Conservation (phyloP, 2,329 filamentous ascomycete species). For the Periconia sp. region DNA sequence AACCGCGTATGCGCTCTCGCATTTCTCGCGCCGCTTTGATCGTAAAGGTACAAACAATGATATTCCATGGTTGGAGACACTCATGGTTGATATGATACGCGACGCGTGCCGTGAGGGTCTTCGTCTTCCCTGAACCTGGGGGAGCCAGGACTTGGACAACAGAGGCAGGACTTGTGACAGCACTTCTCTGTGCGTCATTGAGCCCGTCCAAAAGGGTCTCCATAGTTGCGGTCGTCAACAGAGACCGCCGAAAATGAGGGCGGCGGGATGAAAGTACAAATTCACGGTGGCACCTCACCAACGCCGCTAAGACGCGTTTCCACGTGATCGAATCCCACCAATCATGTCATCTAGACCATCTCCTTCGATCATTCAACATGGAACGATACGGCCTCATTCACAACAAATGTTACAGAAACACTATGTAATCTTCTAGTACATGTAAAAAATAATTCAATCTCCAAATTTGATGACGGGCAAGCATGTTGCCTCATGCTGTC, state of each 20-base stretch:
- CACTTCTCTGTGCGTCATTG: slow-evolving; percentile 64
- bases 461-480: no score
- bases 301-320: slow-evolving; percentile 1
- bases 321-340: slow-evolving; percentile 3
- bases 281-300: neutral
- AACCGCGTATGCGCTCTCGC: slow-evolving; percentile 79
- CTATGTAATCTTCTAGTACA: no score
- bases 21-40: slow-evolving; percentile 94
- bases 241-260: neutral
- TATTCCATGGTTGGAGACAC: slow-evolving; percentile 76
- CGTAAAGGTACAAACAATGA: slow-evolving; percentile 95
- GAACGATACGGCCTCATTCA: no score
- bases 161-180: slow-evolving; percentile 63
- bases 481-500: no score
- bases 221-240: slow-evolving; percentile 42
- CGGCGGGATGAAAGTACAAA: neutral
- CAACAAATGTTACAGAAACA: no score
- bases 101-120: slow-evolving; percentile 89
- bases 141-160: slow-evolving; percentile 65
- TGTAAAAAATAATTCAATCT: no score
- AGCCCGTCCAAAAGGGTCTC: slow-evolving; percentile 61
- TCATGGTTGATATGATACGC: slow-evolving; percentile 79
- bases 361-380: neutral
- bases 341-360: neutral
- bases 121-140: slow-evolving; percentile 83